Conservation (phyloP, 768 basidiomycete genomes). For the Porphyrellus cyaneotinctus region DNA sequence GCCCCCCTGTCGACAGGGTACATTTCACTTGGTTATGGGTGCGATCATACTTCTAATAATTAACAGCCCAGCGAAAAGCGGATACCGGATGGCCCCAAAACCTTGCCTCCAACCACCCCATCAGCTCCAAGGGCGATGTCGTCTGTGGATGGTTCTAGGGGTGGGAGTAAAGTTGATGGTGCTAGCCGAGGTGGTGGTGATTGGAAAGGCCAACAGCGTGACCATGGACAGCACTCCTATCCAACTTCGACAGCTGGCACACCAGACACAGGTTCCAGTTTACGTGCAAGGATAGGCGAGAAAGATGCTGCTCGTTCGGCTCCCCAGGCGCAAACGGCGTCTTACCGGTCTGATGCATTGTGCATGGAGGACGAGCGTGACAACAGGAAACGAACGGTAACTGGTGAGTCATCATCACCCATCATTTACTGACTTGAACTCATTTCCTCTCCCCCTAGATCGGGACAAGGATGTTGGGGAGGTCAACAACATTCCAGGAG, state of each 20-base stretch:
- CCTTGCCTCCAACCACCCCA: conserved; percentile 54
- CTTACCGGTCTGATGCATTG: conserved; percentile 43
- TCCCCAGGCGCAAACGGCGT: conserved; percentile 38
- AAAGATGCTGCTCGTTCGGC: conserved; percentile 44
- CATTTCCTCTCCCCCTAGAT: conserved; percentile 36
- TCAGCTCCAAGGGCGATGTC: conserved; percentile 74
- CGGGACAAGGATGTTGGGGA: conserved; percentile 57
- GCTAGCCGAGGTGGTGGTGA: conserved; percentile 43
- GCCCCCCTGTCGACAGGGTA: conserved; percentile 62
- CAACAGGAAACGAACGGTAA: conserved; percentile 60
- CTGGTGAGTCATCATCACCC: conserved; percentile 45
- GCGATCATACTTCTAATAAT: conserved; percentile 5
- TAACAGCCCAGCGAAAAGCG: conserved; percentile 52
- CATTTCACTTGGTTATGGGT: conserved; percentile 10
- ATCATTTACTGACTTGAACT: conserved; percentile 1
- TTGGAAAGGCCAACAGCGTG: conserved; percentile 42
- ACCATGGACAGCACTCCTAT: conserved; percentile 28
- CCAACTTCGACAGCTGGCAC: conserved; percentile 16
- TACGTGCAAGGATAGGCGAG: conserved; percentile 59
- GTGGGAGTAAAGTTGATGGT: conserved; percentile 37
- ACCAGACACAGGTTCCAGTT: conserved; percentile 33
- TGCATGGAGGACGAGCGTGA: conserved; percentile 65
- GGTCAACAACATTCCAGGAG: conserved; percentile 30
- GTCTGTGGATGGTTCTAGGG: conserved; percentile 40
- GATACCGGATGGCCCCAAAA: conserved; percentile 51